Evolutionary conservation across 2,329 filamentous ascomycete genomes (phyloP).

Genomic region (Hirsutella minnesotensis): DNA sequence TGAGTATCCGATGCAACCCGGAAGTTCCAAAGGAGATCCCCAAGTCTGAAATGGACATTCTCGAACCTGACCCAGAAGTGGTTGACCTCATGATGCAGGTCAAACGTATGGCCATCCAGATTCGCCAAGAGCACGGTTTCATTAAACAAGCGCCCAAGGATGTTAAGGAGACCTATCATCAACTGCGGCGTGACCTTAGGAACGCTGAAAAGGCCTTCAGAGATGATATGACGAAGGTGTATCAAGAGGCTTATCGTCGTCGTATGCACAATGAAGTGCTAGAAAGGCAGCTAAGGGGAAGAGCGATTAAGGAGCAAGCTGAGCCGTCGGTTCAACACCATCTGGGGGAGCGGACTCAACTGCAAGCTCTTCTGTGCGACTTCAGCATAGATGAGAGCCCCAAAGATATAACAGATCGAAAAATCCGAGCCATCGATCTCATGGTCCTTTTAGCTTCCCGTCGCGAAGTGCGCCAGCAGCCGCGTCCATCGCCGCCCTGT

Average conservation of each 20-base stretch:
- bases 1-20: too few relatives aligned
- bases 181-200: background rate
- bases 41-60: background rate
- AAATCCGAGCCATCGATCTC: slow-evolving; percentile 2
- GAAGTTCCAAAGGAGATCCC: too few relatives aligned
- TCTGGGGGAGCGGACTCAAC: background rate
- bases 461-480: slow-evolving; percentile 3
- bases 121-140: background rate
- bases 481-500: background rate
- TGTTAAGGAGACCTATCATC: background rate
- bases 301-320: background rate
- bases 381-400: background rate
- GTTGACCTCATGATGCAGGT: background rate
- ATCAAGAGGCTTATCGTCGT: too few relatives aligned
- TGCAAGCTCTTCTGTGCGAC: too few relatives aligned
- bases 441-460: slow-evolving; percentile 5
- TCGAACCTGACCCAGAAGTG: background rate
- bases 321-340: background rate
- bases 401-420: background rate
- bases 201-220: background rate
- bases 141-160: background rate
- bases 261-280: too few relatives aligned
- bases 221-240: too few relatives aligned
- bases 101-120: background rate
- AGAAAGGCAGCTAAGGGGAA: too few relatives aligned